Evolutionary conservation across 805 yeast genomes (phyloP).

Genomic region (Kodamaea kaohsiungensis): DNA sequence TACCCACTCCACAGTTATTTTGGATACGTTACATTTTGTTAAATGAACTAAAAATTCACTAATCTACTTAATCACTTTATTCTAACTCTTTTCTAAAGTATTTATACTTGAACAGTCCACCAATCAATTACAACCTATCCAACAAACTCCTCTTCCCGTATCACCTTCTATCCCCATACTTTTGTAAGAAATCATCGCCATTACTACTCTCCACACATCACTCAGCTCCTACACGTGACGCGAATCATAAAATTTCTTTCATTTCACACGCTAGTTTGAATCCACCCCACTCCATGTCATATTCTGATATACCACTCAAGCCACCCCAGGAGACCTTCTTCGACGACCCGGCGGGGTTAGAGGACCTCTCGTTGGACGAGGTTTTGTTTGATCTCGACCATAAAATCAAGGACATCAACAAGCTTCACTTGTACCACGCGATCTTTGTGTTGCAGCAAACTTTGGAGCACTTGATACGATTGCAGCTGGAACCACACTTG

Average conservation of each 20-base stretch:
- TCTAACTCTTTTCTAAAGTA: no score
- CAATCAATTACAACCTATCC: no score
- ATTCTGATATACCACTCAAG: conserved; percentile 37
- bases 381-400: conserved; percentile 34
- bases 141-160: no score
- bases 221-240: not conserved
- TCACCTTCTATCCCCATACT: no score
- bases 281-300: not conserved
- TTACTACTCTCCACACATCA: not conserved
- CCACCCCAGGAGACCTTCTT: conserved; percentile 40
- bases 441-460: conserved; percentile 29
- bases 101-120: no score
- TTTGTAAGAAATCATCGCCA: not conserved
- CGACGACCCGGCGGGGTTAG: conserved; percentile 38
- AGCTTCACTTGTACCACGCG: conserved; percentile 37
- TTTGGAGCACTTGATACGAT: conserved; percentile 33
- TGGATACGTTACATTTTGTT: no score
- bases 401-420: conserved; percentile 34
- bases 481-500: conserved; percentile 26
- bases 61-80: no score
- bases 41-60: no score
- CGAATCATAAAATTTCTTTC: not conserved
- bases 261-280: not conserved
- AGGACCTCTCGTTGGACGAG: conserved; percentile 35
- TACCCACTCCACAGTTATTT: no score